Evolutionary conservation across 805 yeast genomes (phyloP).

Genomic region (Ogataea trehalophila): DNA sequence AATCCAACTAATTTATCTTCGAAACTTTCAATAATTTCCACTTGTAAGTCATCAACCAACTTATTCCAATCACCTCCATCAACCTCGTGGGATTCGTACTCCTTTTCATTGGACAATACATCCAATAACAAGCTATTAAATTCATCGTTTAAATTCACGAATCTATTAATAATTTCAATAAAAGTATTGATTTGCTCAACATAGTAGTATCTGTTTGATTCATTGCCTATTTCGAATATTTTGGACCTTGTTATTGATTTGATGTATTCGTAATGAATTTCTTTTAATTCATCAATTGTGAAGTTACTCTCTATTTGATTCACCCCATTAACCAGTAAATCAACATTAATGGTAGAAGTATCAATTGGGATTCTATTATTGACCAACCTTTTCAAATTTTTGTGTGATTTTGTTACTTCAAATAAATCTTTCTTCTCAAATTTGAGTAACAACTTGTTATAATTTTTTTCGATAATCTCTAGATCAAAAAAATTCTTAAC

Average conservation of each 20-base stretch:
- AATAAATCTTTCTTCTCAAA: conserved; percentile 13
- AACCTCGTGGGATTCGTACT: conserved; percentile 13
- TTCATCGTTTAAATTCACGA: conserved; percentile 34
- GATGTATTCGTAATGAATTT: conserved; percentile 31
- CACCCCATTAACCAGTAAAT: no score
- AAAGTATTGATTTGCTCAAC: conserved; percentile 38
- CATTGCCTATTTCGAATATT: conserved; percentile 33
- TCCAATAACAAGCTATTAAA: conserved; percentile 33
- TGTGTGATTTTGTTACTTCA: conserved; percentile 6
- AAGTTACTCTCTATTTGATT: no score
- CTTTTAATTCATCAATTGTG: conserved; percentile 39
- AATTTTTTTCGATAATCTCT: conserved; percentile 43
- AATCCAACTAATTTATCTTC: conserved; percentile 38
- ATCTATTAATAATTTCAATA: conserved; percentile 34
- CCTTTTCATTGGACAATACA: conserved; percentile 27
- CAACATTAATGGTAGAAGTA: background rate
- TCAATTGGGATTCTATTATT: conserved; percentile 12
- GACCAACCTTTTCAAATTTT: conserved; percentile 15
- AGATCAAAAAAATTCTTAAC: conserved; percentile 38
- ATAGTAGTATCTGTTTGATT: conserved; percentile 34
- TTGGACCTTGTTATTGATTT: conserved; percentile 33
- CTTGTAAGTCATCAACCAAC: conserved; percentile 37
- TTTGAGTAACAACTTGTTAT: conserved; percentile 21
- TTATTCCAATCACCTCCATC: conserved; percentile 29
- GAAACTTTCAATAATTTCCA: conserved; percentile 38